phyloP scores from a whole-genome alignment of 2,329 filamentous ascomycete species.

The Fonsecaea monophora region DNA sequence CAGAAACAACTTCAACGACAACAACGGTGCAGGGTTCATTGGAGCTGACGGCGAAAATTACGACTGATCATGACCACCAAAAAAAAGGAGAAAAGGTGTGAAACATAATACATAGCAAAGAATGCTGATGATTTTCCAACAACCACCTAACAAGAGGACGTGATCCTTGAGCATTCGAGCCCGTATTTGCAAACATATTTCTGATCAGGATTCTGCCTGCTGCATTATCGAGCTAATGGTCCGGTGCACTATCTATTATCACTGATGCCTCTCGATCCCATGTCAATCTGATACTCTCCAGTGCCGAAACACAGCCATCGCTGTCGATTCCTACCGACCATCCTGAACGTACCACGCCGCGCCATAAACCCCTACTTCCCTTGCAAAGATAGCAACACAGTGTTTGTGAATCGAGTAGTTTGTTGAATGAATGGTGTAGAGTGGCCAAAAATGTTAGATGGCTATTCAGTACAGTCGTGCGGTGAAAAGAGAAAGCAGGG shows the following conservation, averaged over 20 bases:
- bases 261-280: neutral
- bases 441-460: constrained; percentile 5
- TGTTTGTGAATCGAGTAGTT: constrained; percentile 29
- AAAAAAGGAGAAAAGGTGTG: neutral
- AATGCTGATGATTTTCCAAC: neutral
- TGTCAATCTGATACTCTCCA: neutral
- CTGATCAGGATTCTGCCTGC: constrained; percentile 10
- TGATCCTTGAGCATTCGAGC: neutral
- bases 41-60: neutral
- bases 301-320: neutral
- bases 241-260: neutral
- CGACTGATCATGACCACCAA: neutral
- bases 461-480: constrained; percentile 21
- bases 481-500: constrained; percentile 22
- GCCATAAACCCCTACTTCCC: neutral
- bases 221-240: constrained; percentile 7
- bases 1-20: neutral
- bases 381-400: constrained; percentile 31
- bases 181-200: constrained; percentile 11
- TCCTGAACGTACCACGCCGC: neutral
- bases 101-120: neutral
- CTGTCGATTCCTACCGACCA: neutral
- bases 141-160: neutral
- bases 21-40: neutral
- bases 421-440: neutral